Base-by-base conservation (phyloP, 108 stramenopile species). In the Nitzschia sp. region DNA sequence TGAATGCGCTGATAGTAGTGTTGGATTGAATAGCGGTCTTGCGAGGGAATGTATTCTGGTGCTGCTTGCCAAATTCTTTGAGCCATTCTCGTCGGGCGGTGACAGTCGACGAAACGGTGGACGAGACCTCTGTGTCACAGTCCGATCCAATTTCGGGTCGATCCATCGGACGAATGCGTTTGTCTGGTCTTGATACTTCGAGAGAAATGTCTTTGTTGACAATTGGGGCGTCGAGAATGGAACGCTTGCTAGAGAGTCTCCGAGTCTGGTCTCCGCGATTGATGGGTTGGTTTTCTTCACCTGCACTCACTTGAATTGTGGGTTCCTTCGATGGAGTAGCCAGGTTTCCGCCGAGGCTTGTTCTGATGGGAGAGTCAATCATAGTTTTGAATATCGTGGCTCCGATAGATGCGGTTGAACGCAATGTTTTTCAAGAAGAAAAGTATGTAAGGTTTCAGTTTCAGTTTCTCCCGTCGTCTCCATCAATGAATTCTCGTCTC, bases 11-110 rank as follows among this genome's bases (percentile, higher is more conserved):
- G 15, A 32, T 3, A 3, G 64, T 13, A 25, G 62, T 28, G 29
- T 44, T 45, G 23, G 22, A 22, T 30, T 47, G 72, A 21, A 55
- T 32, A 11, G 9, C 9, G 0, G 34, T 25, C n/a, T 53, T 58
- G 5, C 27, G 28, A 22, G 36, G 48, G 38, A 58, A 68, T 3
- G 41, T 44, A 27, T 53, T 61, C 29, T 69, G 46, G 35, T 81
- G 73, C 41, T 85, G 55, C 44, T 85, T 63, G 23, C 67, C 80
- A 76, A 81, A 85, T 21, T 72, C 71, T 30, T 79, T 61, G 44
- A 85, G 68, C 77, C 75, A 76, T 34, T 73, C 73, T 58, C 69
- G 59, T 8, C 80, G 55, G 25, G 71, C 57, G 8, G 73, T 54
- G 13, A 85, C 79, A 16, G 83, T 76, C 2, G 67, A 76, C n/a